These are phyloP conservation scores for Leccinum fallax DNA, from an alignment of 1,284 basidiomycete genomes.

Conservation along the genomic window DNA sequence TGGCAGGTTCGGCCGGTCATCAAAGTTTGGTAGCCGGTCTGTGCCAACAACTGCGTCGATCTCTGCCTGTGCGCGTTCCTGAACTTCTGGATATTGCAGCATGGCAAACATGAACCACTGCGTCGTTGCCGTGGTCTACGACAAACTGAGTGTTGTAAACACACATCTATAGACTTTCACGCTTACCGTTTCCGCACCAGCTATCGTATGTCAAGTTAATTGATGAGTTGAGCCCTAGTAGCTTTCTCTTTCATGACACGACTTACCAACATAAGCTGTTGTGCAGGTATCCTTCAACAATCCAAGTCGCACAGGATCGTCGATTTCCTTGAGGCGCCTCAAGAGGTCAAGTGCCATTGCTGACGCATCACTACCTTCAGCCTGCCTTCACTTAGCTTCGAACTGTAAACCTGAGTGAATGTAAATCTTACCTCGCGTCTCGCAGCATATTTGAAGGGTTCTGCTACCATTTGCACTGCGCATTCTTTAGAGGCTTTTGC, in stretches of 20 bases:
- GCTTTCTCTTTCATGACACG: not conserved
- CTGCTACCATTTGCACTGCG: constrained; percentile 19
- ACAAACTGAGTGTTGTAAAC: not conserved
- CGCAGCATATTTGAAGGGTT: constrained; percentile 22
- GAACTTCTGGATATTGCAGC: constrained; percentile 48
- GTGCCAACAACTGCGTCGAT: constrained; percentile 43
- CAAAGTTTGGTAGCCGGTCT: constrained; percentile 42
- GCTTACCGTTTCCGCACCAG: constrained; percentile 28
- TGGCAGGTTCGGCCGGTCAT: constrained; percentile 40
- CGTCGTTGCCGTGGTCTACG: constrained; percentile 46
- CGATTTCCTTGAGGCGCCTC: not conserved
- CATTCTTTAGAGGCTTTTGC: constrained; percentile 18
- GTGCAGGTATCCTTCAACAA: constrained; percentile 21
- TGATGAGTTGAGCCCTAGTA: not conserved
- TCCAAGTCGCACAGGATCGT: constrained; percentile 11
- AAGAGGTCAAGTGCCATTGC: constrained; percentile 24
- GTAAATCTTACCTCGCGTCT: constrained; percentile 15
- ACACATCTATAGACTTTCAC: not conserved
- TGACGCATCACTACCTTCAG: constrained; percentile 3
- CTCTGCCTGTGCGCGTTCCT: constrained; percentile 45
- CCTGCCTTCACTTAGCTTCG: constrained; percentile 13
- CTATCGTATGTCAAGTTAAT: constrained; percentile 8
- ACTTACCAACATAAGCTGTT: constrained; percentile 29
- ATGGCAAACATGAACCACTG: constrained; percentile 52
- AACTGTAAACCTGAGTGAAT: not conserved